phyloP scores from a whole-genome alignment of 2,329 filamentous ascomycete species.

The Fusarium camptoceras region DNA sequence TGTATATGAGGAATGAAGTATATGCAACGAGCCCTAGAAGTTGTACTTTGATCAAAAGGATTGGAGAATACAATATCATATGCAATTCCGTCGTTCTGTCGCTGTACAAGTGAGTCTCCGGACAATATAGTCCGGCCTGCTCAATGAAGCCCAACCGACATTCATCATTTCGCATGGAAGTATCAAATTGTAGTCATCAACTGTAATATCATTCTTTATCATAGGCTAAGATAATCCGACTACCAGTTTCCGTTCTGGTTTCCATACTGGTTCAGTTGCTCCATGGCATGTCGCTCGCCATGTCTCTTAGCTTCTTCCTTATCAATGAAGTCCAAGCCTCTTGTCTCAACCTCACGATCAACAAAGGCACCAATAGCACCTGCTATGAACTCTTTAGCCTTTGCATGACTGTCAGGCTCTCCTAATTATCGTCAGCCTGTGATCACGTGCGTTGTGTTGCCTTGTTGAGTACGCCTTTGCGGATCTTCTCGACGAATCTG shows the following conservation, averaged over 20 bases:
- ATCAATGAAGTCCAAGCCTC: constrained; percentile 47
- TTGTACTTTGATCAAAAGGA: not conserved
- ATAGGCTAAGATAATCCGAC: not conserved
- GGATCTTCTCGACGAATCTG: not conserved
- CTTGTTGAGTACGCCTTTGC: not conserved
- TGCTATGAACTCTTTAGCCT: constrained; percentile 48
- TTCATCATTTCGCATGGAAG: not conserved
- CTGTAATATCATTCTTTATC: not conserved
- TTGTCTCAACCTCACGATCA: constrained; percentile 50
- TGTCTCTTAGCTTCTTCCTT: constrained; percentile 48
- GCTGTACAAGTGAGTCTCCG: not conserved
- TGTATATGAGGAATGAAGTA: not conserved
- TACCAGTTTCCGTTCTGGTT: constrained; percentile 23
- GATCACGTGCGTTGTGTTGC: not conserved
- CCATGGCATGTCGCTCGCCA: constrained; percentile 42
- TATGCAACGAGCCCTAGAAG: not conserved
- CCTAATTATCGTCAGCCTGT: constrained; percentile 23
- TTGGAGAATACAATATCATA: accelerated
- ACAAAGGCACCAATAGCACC: constrained; percentile 49
- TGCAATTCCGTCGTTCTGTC: not conserved
- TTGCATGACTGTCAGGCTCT: constrained; percentile 45
- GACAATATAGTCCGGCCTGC: not conserved
- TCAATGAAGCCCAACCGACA: not conserved
- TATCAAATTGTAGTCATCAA: not conserved
- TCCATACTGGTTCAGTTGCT: constrained; percentile 36